Conservation (phyloP, 306 rosid genomes). For the Fragaria iinumae region DNA sequence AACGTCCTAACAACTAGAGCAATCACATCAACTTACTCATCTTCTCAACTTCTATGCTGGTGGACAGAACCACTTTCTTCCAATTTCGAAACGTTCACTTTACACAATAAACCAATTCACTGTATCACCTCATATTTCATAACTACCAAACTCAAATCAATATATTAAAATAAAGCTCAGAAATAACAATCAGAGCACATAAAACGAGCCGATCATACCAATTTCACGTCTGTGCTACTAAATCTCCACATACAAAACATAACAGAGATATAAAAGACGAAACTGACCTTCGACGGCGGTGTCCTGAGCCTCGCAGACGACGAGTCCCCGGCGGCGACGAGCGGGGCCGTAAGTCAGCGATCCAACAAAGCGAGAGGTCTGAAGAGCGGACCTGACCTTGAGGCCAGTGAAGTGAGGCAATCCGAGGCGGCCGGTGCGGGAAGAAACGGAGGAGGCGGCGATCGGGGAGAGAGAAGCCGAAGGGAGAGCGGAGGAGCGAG, state of each 20-base stretch:
- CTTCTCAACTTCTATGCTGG: too few relatives aligned
- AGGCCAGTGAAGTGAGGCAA: constrained; percentile 57
- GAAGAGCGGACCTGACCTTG: constrained; percentile 35
- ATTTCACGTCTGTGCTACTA: not conserved
- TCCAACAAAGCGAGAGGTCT: constrained; percentile 26
- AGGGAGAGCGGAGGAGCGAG: constrained; percentile 47
- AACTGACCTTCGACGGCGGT: constrained; percentile 67
- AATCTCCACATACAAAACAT: not conserved
- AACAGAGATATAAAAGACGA: not conserved
- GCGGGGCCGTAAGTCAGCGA: constrained; percentile 25
- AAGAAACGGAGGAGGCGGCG: constrained; percentile 37
- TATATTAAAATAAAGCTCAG: not conserved
- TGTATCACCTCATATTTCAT: not conserved
- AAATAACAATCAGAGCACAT: not conserved
- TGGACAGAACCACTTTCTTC: not conserved
- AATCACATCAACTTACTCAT: not conserved
- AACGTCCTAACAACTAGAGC: not conserved
- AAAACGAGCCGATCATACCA: not conserved
- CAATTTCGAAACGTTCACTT: not conserved
- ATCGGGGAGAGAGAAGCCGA: constrained; percentile 33
- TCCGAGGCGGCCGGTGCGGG: constrained; percentile 25
- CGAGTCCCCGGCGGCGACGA: constrained; percentile 40
- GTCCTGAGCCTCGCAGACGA: constrained; percentile 71
- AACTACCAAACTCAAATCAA: not conserved
- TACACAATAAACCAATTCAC: not conserved